Evolutionary conservation across 2,329 filamentous ascomycete species (phyloP).

Genomic region (Claviceps lovelessii): DNA sequence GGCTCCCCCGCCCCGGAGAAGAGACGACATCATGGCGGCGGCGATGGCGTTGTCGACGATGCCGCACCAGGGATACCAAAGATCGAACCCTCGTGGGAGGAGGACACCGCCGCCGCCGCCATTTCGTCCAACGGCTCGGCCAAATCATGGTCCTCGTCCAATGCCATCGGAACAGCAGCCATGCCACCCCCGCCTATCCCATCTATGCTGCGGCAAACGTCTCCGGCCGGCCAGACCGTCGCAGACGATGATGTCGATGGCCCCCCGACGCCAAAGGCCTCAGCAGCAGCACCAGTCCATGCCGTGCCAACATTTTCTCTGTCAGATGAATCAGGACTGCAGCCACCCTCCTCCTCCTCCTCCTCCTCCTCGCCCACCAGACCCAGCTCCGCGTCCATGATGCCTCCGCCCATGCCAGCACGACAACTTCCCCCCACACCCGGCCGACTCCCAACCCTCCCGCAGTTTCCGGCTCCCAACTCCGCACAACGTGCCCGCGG

Average conservation of each 20-base stretch:
- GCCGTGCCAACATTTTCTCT: constrained; percentile 34
- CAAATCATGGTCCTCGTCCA: constrained; percentile 1
- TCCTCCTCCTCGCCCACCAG: not conserved
- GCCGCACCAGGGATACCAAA: constrained; percentile 3
- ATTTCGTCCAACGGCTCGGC: not conserved
- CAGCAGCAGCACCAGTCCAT: constrained; percentile 10
- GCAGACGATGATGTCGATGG: constrained; percentile 19
- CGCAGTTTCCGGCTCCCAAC: constrained; percentile 35
- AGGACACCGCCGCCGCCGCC: not conserved
- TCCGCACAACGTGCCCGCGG: constrained; percentile 35
- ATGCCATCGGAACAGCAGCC: constrained; percentile 15
- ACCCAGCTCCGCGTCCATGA: constrained; percentile 2
- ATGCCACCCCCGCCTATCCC: constrained; percentile 25
- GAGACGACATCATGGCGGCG: not conserved
- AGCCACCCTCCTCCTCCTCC: constrained; percentile 3
- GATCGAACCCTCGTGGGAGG: no score
- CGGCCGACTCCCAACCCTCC: constrained; percentile 20
- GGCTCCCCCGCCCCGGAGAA: not conserved
- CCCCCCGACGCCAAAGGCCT: constrained; percentile 39
- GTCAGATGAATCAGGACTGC: constrained; percentile 5
- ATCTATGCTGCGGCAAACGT: constrained; percentile 13
- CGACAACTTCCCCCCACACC: constrained; percentile 15
- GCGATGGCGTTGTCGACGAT: not conserved
- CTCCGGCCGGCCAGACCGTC: constrained; percentile 4
- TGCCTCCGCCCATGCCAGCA: constrained; percentile 16